Evolutionary conservation across 2,329 filamentous ascomycete species (phyloP).

Genomic region (Thelonectria olida): DNA sequence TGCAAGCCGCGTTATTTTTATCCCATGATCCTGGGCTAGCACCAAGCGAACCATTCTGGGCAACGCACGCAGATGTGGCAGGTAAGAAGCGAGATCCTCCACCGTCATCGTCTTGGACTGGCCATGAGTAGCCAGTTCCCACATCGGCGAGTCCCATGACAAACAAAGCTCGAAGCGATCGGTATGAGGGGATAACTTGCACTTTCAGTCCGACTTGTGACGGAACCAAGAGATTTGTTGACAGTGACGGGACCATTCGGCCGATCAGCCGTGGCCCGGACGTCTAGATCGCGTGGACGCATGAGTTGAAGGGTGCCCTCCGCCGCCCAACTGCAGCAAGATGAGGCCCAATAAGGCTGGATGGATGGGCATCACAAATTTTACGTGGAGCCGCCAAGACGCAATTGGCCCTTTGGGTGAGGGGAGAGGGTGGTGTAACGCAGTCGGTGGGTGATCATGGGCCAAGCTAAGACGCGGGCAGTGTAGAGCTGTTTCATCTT

Average conservation of each 20-base stretch:
- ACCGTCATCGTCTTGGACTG: too few species aligned
- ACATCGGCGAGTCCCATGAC: too few species aligned
- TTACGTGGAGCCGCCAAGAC: constrained; percentile 25
- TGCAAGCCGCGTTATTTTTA: neutral
- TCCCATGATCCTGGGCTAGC: neutral
- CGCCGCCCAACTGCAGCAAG: constrained; percentile 15
- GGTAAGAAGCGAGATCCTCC: neutral
- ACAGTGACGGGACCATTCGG: constrained; percentile 5
- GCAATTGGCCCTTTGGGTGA: constrained; percentile 34
- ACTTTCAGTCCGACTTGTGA: neutral
- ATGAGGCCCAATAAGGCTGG: constrained; percentile 10
- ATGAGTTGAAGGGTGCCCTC: constrained; percentile 5
- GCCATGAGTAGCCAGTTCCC: too few species aligned
- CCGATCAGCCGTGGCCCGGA: constrained; percentile 11
- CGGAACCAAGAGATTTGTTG: neutral
- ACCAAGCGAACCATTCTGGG: neutral
- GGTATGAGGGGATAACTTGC: too few species aligned
- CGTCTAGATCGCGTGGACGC: constrained; percentile 19
- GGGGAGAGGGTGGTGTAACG: constrained; percentile 10
- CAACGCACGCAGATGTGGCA: neutral
- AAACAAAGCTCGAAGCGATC: too few species aligned
- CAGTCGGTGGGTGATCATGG: neutral
- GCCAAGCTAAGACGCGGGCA: constrained; percentile 15
- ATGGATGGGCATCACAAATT: constrained; percentile 28
- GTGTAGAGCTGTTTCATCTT: constrained; percentile 19